Conservation (phyloP, 768 basidiomycete species). For the Mrakia hoshinonis region DNA sequence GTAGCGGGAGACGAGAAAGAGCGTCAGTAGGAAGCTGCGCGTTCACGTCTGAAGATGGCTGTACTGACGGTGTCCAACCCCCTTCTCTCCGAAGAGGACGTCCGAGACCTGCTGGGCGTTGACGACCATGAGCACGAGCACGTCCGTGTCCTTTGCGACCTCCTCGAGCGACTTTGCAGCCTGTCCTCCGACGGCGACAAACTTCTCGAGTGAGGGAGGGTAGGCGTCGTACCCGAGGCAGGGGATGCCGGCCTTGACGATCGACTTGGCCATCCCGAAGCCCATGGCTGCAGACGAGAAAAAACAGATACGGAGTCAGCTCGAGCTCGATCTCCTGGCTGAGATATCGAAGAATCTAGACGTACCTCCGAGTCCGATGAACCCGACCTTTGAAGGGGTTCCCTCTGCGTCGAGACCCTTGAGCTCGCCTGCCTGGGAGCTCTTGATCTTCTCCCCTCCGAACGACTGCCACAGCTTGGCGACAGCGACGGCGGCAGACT, state of each 20-base stretch:
- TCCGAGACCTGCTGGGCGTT: constrained; percentile 22
- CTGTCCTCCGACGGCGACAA: constrained; percentile 32
- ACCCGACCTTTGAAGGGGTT: constrained; percentile 31
- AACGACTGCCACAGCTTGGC: constrained; percentile 14
- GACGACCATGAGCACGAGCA: constrained; percentile 33
- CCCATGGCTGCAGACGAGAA: constrained; percentile 23
- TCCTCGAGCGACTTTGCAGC: constrained; percentile 20
- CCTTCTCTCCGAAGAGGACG: constrained; percentile 21
- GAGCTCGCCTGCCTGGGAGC: background rate
- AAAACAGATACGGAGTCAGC: background rate
- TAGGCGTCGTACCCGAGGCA: constrained; percentile 33
- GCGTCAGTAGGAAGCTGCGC: background rate
- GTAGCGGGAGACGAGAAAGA: background rate
- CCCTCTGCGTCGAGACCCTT: constrained; percentile 1
- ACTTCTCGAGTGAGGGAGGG: constrained; percentile 31
- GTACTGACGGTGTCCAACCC: constrained; percentile 9
- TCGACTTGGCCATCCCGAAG: constrained; percentile 32
- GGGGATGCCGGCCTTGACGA: constrained; percentile 32
- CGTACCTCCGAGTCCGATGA: constrained; percentile 34
- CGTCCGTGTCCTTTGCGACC: constrained; percentile 30
- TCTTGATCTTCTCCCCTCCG: constrained; percentile 2
- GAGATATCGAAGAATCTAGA: background rate
- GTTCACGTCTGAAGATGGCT: background rate
- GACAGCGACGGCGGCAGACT: constrained; percentile 4
- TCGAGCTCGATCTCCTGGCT: background rate